Conservation (phyloP, 2,329 filamentous ascomycete species). For the Calonectria pauciramosa region DNA sequence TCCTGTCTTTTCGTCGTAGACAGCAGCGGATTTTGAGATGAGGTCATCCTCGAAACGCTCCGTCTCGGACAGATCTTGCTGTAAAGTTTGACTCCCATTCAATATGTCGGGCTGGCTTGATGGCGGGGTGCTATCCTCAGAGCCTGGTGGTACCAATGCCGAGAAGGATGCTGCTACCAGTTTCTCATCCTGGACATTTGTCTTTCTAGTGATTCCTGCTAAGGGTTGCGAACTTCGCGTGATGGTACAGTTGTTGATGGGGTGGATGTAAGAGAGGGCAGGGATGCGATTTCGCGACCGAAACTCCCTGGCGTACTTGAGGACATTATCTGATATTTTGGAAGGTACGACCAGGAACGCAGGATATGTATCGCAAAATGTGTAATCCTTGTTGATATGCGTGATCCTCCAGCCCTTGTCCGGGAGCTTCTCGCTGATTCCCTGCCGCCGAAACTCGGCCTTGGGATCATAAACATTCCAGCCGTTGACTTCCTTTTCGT, state of each 20-base stretch:
- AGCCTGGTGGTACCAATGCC: conserved; percentile 50
- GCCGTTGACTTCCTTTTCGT: conserved; percentile 81
- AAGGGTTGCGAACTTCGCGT: conserved; percentile 94
- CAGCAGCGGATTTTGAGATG: conserved; percentile 57
- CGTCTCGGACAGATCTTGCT: conserved; percentile 69
- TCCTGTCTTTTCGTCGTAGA: conserved; percentile 71
- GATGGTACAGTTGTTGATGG: conserved; percentile 96
- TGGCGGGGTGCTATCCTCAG: conserved; percentile 51
- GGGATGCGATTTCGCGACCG: conserved; percentile 92
- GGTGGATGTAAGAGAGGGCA: conserved; percentile 93
- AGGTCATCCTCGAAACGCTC: conserved; percentile 80
- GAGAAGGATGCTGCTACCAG: conserved; percentile 92
- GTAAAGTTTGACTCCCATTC: conserved; percentile 49
- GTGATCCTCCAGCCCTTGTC: conserved; percentile 91
- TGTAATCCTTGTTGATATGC: conserved; percentile 89
- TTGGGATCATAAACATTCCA: conserved; percentile 89
- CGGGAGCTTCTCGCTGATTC: conserved; percentile 84
- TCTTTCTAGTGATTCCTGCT: conserved; percentile 86
- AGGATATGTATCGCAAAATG: conserved; percentile 94
- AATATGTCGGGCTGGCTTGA: conserved; percentile 66
- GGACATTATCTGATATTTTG: conserved; percentile 94
- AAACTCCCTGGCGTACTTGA: conserved; percentile 93
- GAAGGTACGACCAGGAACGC: conserved; percentile 86
- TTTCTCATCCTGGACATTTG: conserved; percentile 96
- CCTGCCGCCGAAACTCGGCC: conserved; percentile 88